Evolutionary conservation across 2,329 filamentous ascomycete species (phyloP).

Genomic region (Hypoxylon sp.): DNA sequence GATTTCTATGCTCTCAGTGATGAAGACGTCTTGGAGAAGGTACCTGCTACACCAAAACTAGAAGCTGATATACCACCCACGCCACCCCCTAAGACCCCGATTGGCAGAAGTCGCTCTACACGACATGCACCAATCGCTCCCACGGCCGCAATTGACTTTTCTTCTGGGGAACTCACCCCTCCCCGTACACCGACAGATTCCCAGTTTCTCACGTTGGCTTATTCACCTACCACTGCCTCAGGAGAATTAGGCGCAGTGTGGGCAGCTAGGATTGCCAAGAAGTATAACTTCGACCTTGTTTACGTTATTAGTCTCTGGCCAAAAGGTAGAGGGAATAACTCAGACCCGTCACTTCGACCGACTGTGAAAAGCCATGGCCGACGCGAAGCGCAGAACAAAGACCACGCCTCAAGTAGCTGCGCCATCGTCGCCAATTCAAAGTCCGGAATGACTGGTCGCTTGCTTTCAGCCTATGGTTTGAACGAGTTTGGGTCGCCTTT

Average conservation of each 20-base stretch:
- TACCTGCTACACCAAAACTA: constrained; percentile 42
- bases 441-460: constrained; percentile 61
- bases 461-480: constrained; percentile 70
- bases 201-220: constrained; percentile 61
- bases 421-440: constrained; percentile 29
- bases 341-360: constrained; percentile 41
- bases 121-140: constrained; percentile 34
- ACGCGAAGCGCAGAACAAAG: neutral
- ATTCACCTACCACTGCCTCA: constrained; percentile 61
- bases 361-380: constrained; percentile 22
- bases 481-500: constrained; percentile 67
- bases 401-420: constrained; percentile 4
- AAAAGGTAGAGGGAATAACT: constrained; percentile 44
- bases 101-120: constrained; percentile 34
- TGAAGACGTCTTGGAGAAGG: constrained; percentile 70
- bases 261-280: constrained; percentile 68
- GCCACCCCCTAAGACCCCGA: constrained; percentile 46
- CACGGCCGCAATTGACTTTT: constrained; percentile 32
- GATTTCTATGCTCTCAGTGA: constrained; percentile 70
- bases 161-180: constrained; percentile 49
- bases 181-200: constrained; percentile 50
- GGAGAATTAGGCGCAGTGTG: constrained; percentile 67
- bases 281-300: constrained; percentile 71
- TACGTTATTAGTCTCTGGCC: constrained; percentile 74
- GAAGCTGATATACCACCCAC: constrained; percentile 47